These are phyloP conservation scores for Cyphellophora europaea DNA, from an alignment of 2,329 filamentous ascomycete genomes.

Conservation along the genomic window DNA sequence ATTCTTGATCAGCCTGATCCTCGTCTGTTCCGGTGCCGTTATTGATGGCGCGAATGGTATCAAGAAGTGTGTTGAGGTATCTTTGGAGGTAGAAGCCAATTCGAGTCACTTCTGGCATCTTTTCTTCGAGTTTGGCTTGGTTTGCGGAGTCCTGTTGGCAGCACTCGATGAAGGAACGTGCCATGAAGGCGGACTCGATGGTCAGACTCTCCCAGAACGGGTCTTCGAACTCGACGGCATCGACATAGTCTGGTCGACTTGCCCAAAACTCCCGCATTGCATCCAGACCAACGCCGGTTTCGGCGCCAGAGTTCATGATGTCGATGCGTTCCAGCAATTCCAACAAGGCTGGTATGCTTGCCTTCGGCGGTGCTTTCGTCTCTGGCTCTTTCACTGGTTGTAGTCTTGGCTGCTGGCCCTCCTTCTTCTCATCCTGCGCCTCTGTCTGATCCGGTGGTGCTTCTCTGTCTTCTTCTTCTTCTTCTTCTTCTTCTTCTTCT, in stretches of 20 bases:
- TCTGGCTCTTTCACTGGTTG: background rate
- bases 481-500: slow-evolving; percentile 34
- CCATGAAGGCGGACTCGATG: slow-evolving; percentile 82
- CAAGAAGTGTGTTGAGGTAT: slow-evolving; percentile 53
- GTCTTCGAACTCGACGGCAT: slow-evolving; percentile 35
- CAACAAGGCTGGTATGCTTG: slow-evolving; percentile 71
- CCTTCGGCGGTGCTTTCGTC: slow-evolving; percentile 21
- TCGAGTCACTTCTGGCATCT: slow-evolving; percentile 88
- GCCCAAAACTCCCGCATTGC: slow-evolving; percentile 98
- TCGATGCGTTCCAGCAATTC: slow-evolving; percentile 93
- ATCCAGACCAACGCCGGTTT: slow-evolving; percentile 82
- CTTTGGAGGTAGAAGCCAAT: slow-evolving; percentile 79
- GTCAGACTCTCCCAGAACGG: slow-evolving; percentile 40
- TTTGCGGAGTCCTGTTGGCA: slow-evolving; percentile 62
- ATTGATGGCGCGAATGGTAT: slow-evolving; percentile 22
- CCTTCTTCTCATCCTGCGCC: background rate
- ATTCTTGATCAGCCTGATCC: slow-evolving; percentile 82
- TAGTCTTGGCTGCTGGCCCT: too few species aligned
- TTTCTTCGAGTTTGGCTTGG: slow-evolving; percentile 73
- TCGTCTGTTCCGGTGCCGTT: slow-evolving; percentile 60
- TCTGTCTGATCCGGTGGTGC: too few species aligned
- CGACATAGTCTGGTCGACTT: slow-evolving; percentile 57
- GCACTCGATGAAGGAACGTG: slow-evolving; percentile 88
- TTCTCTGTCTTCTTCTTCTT: too few species aligned
- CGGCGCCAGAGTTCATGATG: slow-evolving; percentile 78